A percentile compares a stretch with the other conserved stretches of the same genome.
phyloP scores from a whole-genome alignment of 78 protist genomes.

The Neovahlkampfia damariscottae region DNA sequence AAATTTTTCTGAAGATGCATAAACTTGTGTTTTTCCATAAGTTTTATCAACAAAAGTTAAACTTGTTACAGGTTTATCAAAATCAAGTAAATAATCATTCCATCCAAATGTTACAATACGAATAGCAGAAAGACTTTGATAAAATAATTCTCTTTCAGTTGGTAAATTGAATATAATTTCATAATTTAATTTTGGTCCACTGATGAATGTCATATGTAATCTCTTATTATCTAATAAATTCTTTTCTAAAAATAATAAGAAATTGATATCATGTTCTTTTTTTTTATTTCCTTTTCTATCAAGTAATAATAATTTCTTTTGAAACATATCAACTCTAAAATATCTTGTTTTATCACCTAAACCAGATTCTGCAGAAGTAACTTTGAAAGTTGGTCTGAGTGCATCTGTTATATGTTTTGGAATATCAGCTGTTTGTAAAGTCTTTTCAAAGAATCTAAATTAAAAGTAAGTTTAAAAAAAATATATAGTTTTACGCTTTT shows the following conservation, averaged over 20 bases:
- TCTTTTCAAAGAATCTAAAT: no score
- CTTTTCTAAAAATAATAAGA: conserved; percentile 11
- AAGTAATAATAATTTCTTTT: conserved; percentile 10
- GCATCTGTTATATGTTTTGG: no score
- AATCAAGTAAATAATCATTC: conserved; percentile 12
- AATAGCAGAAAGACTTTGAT: conserved; percentile 16
- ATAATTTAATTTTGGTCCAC: background rate
- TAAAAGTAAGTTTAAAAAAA: no score
- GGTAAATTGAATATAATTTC: conserved; percentile 9
- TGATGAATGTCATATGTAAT: conserved; percentile 17
- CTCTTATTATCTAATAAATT: background rate
- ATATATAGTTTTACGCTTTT: no score
- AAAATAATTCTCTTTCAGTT: conserved; percentile 17
- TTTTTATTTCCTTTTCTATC: conserved; percentile 17
- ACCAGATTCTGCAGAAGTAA: background rate
- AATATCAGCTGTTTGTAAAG: no score
- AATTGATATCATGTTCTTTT: conserved; percentile 12
- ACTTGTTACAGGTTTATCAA: conserved; percentile 2
- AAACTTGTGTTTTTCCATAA: background rate
- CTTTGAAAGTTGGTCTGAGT: background rate
- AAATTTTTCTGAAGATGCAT: background rate
- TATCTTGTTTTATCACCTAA: background rate
- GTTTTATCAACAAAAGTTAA: conserved; percentile 2
- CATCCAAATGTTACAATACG: conserved; percentile 3
- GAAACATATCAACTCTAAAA: conserved; percentile 21